Conservation (phyloP, 768 basidiomycete species). For the Suillus discolor region DNA sequence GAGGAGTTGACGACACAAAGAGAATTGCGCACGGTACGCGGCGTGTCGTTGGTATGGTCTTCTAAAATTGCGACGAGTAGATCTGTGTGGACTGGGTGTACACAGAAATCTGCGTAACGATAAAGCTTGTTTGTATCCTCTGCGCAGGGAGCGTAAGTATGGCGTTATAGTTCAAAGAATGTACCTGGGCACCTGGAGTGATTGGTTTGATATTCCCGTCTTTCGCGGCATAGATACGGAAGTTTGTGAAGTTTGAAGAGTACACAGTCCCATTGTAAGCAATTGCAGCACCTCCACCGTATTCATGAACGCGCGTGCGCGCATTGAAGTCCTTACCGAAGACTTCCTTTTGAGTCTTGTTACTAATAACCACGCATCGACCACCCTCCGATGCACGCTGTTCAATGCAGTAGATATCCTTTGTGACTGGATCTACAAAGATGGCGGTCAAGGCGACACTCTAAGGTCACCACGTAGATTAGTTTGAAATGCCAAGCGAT, state of each 20-base stretch:
- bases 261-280: slow-evolving; percentile 52
- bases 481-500: background rate
- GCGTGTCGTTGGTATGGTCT: slow-evolving; percentile 55
- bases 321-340: slow-evolving; percentile 57
- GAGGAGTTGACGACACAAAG: slow-evolving; percentile 56
- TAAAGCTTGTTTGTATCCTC: slow-evolving; percentile 26
- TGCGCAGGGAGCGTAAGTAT: background rate
- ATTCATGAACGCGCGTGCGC: slow-evolving; percentile 65
- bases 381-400: slow-evolving; percentile 57
- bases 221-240: slow-evolving; percentile 50
- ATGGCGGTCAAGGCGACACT: slow-evolving; percentile 41
- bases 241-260: slow-evolving; percentile 60
- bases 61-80: slow-evolving; percentile 63
- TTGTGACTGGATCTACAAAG: slow-evolving; percentile 53
- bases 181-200: slow-evolving; percentile 53
- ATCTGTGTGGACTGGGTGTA: slow-evolving; percentile 52
- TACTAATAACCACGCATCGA: slow-evolving; percentile 59
- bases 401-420: slow-evolving; percentile 58
- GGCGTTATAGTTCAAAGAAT: no score
- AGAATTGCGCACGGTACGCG: slow-evolving; percentile 44
- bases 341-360: slow-evolving; percentile 48
- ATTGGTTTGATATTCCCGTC: slow-evolving; percentile 36
- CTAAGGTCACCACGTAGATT: slow-evolving; percentile 16
- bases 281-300: slow-evolving; percentile 66
- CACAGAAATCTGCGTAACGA: slow-evolving; percentile 51